Evolutionary conservation across 139 green algal genomes (phyloP).

Genomic region (Zygnema circumcarinatum): DNA sequence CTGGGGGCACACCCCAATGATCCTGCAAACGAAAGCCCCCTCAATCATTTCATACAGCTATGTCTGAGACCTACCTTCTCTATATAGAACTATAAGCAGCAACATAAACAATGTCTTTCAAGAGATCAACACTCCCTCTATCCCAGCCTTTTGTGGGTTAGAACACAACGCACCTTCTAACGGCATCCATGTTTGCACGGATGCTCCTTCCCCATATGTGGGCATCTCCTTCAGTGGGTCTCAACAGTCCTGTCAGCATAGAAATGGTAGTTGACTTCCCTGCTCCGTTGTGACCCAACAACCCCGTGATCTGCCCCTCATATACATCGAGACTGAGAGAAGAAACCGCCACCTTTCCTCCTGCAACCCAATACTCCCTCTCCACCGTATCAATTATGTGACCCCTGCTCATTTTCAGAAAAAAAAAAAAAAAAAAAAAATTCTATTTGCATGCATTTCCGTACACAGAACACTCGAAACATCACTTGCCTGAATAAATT

Average conservation of each 20-base stretch:
- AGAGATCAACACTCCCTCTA: too few relatives aligned
- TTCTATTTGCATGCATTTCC: too few relatives aligned
- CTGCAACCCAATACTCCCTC: slow-evolving; percentile 13
- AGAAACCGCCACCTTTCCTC: slow-evolving; percentile 41
- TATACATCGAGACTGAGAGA: slow-evolving; percentile 39
- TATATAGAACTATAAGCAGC: too few relatives aligned
- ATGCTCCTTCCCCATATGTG: slow-evolving; percentile 54
- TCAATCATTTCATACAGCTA: too few relatives aligned
- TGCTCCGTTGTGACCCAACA: slow-evolving; percentile 81
- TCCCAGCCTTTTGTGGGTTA: too few relatives aligned
- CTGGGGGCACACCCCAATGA: slow-evolving; percentile 80
- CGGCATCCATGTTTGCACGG: slow-evolving; percentile 73
- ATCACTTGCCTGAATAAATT: slow-evolving; percentile 30
- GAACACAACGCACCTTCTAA: slow-evolving; percentile 36
- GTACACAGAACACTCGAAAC: too few relatives aligned
- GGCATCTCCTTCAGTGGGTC: slow-evolving; percentile 67
- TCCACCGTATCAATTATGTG: too few relatives aligned
- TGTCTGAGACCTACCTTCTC: too few relatives aligned
- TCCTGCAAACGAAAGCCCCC: slow-evolving; percentile 7
- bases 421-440: too few relatives aligned
- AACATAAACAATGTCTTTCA: too few relatives aligned
- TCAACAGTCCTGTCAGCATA: slow-evolving; percentile 71
- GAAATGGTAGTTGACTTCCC: slow-evolving; percentile 72
- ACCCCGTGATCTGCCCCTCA: slow-evolving; percentile 73
- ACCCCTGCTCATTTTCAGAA: too few relatives aligned